A percentile compares a stretch with the other conserved stretches of the same genome.
These are phyloP conservation scores for Coriolopsis trogii DNA, from an alignment of 1,284 basidiomycete genomes.

Conservation along the genomic window DNA sequence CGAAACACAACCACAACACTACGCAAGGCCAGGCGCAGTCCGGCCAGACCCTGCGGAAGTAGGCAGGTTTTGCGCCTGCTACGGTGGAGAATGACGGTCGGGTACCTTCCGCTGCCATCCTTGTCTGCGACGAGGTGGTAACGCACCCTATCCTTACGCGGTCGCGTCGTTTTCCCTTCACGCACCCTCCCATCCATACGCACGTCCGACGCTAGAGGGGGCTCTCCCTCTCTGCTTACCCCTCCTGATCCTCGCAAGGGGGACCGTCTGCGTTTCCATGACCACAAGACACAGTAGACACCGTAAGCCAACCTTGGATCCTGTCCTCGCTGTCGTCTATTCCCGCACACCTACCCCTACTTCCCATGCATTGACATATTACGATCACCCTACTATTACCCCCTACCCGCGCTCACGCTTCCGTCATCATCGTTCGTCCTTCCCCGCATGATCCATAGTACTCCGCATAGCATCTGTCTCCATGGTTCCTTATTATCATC, in stretches of 20 bases:
- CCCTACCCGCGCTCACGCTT: not conserved
- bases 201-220: too few species aligned
- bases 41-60: slow-evolving; percentile 12
- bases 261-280: slow-evolving; percentile 2
- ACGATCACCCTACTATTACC: not conserved
- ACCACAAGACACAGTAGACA: not conserved
- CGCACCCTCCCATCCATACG: too few species aligned
- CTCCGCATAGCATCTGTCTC: not conserved
- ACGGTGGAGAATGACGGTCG: too few species aligned
- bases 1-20: slow-evolving; percentile 16
- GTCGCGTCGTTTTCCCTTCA: not conserved
- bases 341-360: not conserved
- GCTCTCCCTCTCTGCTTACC: too few species aligned
- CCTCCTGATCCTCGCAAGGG: not conserved
- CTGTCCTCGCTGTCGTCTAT: not conserved
- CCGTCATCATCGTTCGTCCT: not conserved
- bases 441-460: not conserved
- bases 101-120: not conserved
- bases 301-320: too few species aligned
- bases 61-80: not conserved
- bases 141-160: not conserved
- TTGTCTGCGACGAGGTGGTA: slow-evolving; percentile 9
- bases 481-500: slow-evolving; percentile 4
- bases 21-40: slow-evolving; percentile 17
- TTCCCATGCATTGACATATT: slow-evolving; percentile 12